Evolutionary conservation across 441 rosid species (phyloP).

Genomic region (Mallotus japonicus): DNA sequence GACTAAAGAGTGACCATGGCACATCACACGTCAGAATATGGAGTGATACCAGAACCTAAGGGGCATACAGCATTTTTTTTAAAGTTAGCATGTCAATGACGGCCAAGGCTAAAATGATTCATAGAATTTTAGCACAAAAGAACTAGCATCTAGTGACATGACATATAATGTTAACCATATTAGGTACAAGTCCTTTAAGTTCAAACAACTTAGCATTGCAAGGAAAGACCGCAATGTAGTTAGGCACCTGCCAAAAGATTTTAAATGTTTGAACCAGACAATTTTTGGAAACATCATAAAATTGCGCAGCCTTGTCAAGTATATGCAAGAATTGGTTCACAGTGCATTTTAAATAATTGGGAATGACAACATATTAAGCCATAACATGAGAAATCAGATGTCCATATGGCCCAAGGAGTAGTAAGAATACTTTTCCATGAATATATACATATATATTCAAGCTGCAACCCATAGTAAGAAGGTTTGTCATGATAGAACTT

Average conservation of each 20-base stretch:
- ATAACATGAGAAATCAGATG: too few species aligned
- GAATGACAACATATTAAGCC: too few species aligned
- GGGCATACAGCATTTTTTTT: too few species aligned
- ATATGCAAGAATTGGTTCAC: neutral
- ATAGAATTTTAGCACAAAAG: neutral
- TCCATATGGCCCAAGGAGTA: too few species aligned
- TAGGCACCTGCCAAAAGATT: neutral
- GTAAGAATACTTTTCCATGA: too few species aligned
- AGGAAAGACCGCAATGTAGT: neutral
- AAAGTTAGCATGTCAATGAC: neutral
- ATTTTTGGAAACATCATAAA: neutral
- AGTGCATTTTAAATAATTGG: too few species aligned
- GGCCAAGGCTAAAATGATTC: neutral
- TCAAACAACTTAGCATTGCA: neutral
- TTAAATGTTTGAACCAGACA: neutral
- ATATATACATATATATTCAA: too few species aligned
- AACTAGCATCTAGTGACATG: neutral
- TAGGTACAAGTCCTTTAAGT: neutral
- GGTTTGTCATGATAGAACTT: neutral
- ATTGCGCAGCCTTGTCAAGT: neutral
- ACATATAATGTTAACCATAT: neutral
- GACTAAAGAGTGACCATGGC: neutral
- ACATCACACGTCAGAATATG: neutral
- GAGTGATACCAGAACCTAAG: too few species aligned
- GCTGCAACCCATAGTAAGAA: neutral